Percentiles rank a stretch among this genome's conserved stretches.
Evolutionary conservation across 192 early-diverging fungal species (phyloP).

Genomic region (Piromyces finnis): DNA sequence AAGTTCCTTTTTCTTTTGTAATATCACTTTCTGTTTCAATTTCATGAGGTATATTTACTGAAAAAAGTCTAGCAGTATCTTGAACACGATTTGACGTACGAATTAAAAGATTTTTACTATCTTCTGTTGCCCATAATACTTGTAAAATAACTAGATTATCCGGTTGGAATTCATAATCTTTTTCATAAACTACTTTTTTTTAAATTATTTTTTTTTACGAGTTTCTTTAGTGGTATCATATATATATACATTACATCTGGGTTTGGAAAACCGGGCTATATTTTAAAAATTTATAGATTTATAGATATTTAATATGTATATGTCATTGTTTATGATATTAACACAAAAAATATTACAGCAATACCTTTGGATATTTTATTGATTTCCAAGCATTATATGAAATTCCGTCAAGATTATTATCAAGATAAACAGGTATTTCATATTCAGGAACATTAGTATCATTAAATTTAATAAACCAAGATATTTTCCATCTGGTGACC

Average conservation of each 20-base stretch:
- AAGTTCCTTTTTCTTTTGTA: slow-evolving; percentile 38
- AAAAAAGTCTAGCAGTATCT: slow-evolving; percentile 50
- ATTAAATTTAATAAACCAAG: slow-evolving; percentile 68
- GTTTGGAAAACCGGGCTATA: slow-evolving; percentile 57
- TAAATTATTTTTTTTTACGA: slow-evolving; percentile 2
- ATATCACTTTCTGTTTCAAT: slow-evolving; percentile 15
- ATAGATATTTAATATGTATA: no score
- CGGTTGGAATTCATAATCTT: slow-evolving; percentile 24
- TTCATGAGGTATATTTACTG: slow-evolving; percentile 22
- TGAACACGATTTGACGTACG: slow-evolving; percentile 81
- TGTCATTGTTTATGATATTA: no score
- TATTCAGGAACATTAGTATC: slow-evolving; percentile 67
- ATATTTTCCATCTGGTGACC: slow-evolving; percentile 60
- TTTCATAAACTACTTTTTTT: slow-evolving; percentile 1
- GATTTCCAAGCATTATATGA: slow-evolving; percentile 51
- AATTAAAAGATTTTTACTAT: slow-evolving; percentile 41
- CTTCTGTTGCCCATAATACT: slow-evolving; percentile 58
- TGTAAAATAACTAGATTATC: slow-evolving; percentile 67
- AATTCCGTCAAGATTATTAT: slow-evolving; percentile 22
- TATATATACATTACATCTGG: slow-evolving; percentile 63
- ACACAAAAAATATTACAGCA: no score
- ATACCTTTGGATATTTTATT: slow-evolving; percentile 71
- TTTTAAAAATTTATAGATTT: no score
- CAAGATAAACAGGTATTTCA: slow-evolving; percentile 51
- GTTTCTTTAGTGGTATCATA: slow-evolving; percentile 18